Conservation (phyloP, 179 eudicot species). For the Drosera spatulata region DNA sequence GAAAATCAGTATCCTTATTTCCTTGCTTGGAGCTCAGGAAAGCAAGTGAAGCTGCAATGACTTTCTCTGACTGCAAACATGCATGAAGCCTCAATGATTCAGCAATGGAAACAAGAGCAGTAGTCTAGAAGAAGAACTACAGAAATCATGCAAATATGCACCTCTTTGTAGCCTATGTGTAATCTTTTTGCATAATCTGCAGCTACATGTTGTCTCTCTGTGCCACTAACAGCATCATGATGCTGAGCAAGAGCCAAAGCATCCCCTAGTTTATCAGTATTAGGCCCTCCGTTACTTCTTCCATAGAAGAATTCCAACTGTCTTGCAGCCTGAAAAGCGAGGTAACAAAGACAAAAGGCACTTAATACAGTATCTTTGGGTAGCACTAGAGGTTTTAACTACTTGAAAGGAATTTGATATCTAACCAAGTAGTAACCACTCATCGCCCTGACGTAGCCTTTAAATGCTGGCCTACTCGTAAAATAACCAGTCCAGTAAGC, state of each 20-base stretch:
- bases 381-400: too few relatives aligned
- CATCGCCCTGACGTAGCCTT: conserved; percentile 81
- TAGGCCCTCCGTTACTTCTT: conserved; percentile 53
- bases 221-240: conserved; percentile 95
- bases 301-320: conserved; percentile 77
- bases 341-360: conserved; percentile 1
- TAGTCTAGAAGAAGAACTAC: too few relatives aligned
- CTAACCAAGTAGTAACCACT: conserved; percentile 86
- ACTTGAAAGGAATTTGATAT: not conserved
- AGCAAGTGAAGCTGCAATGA: conserved; percentile 73
- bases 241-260: conserved; percentile 96
- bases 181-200: conserved; percentile 89
- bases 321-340: conserved; percentile 63
- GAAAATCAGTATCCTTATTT: conserved; percentile 41
- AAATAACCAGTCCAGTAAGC: conserved; percentile 97
- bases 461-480: conserved; percentile 82
- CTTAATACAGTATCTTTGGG: too few relatives aligned
- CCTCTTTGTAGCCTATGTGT: conserved; percentile 78
- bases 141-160: conserved; percentile 6
- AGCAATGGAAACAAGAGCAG: conserved; percentile 1
- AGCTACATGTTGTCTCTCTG: conserved; percentile 90
- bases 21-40: conserved; percentile 32
- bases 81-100: not conserved
- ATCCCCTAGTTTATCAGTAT: conserved; percentile 59
- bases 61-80: conserved; percentile 53